These are phyloP conservation scores for Polymyxa betae DNA, from an alignment of 208 protist genomes.

Conservation along the genomic window DNA sequence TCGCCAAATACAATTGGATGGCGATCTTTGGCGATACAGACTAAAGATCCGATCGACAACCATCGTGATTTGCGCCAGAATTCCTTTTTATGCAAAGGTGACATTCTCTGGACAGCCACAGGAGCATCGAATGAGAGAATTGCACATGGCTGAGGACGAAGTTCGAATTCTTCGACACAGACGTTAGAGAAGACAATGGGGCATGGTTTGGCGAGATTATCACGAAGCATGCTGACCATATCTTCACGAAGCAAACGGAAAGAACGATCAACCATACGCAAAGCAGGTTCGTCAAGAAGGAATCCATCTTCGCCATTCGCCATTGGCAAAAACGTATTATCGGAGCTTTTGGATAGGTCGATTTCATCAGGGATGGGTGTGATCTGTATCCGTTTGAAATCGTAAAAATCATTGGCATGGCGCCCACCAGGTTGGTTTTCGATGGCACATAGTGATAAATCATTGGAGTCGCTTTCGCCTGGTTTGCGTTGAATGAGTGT, in stretches of 20 bases:
- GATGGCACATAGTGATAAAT: neutral
- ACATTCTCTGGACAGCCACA: neutral
- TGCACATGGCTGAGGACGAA: neutral
- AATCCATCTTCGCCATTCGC: neutral
- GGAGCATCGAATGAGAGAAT: neutral
- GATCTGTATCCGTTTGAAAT: neutral
- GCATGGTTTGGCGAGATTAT: neutral
- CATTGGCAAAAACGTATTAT: neutral
- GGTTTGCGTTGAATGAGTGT: too few species aligned
- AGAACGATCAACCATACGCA: neutral
- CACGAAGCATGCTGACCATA: neutral
- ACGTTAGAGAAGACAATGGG: neutral
- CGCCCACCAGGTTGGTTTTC: neutral
- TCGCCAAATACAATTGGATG: neutral
- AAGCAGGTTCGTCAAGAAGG: neutral
- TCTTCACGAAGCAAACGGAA: neutral
- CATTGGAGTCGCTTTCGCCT: neutral
- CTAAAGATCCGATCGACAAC: neutral
- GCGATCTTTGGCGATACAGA: neutral
- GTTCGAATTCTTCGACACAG: neutral
- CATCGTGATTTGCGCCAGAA: neutral
- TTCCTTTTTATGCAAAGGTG: neutral
- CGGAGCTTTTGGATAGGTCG: neutral
- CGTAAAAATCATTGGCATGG: neutral
- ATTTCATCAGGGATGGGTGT: neutral